phyloP scores from a whole-genome alignment of 2,329 filamentous ascomycete genomes.

The Plectosphaerella cucumerina region DNA sequence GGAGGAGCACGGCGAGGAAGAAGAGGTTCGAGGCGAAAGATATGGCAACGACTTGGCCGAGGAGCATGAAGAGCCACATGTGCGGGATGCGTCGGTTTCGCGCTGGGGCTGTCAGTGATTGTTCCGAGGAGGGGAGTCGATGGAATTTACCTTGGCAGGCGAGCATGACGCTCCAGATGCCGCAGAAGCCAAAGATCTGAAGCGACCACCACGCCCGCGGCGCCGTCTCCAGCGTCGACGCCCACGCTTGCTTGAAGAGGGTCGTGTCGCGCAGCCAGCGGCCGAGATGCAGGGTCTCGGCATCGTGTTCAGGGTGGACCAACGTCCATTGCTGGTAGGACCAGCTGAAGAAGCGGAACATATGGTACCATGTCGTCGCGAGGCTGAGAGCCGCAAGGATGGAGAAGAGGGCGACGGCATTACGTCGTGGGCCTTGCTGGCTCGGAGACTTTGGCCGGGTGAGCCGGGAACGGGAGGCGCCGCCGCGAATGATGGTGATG shows the following conservation, averaged over 20 bases:
- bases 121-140: neutral
- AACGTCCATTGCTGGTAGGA: slow-evolving; percentile 13
- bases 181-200: slow-evolving; percentile 22
- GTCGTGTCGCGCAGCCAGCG: slow-evolving; percentile 20
- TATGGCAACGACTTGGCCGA: slow-evolving; percentile 21
- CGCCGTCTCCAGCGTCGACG: slow-evolving; percentile 15
- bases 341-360: slow-evolving; percentile 20
- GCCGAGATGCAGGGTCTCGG: slow-evolving; percentile 11
- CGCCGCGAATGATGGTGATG: slow-evolving; percentile 10
- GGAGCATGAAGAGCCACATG: slow-evolving; percentile 19
- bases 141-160: slow-evolving; percentile 15
- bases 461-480: neutral
- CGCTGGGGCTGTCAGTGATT: slow-evolving; percentile 2
- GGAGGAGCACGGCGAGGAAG: slow-evolving; percentile 18
- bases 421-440: neutral
- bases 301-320: neutral
- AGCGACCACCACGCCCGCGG: slow-evolving; percentile 20
- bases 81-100: slow-evolving; percentile 12
- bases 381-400: slow-evolving; percentile 18
- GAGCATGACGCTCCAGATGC: slow-evolving; percentile 20
- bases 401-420: slow-evolving; percentile 12
- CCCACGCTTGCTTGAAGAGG: slow-evolving; percentile 22
- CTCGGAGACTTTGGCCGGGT: neutral
- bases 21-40: slow-evolving; percentile 21
- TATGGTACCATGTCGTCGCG: slow-evolving; percentile 20